Conservation (phyloP, 768 basidiomycete species). For the Amanita polypyramis region DNA sequence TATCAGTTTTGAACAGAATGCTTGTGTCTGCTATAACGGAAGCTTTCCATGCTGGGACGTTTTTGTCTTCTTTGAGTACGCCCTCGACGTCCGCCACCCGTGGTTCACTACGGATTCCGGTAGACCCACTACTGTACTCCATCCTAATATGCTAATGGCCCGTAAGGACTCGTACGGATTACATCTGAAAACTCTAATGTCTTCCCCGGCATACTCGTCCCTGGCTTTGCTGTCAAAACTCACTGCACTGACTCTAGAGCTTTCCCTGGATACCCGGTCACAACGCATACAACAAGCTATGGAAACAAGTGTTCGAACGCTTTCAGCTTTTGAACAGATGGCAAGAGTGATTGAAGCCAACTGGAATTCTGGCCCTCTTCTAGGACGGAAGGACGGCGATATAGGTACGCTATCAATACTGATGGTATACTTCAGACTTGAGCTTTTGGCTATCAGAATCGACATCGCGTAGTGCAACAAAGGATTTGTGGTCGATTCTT, state of each 20-base stretch:
- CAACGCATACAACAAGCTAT: constrained; percentile 20
- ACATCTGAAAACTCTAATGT: constrained; percentile 17
- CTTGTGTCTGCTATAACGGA: constrained; percentile 37
- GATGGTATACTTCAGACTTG: neutral
- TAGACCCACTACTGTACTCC: constrained; percentile 1
- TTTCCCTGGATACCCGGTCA: constrained; percentile 25
- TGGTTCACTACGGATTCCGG: constrained; percentile 22
- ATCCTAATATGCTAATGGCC: neutral
- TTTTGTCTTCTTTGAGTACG: constrained; percentile 25
- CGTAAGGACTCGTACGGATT: constrained; percentile 16
- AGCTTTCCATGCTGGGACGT: constrained; percentile 47
- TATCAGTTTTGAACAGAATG: constrained; percentile 28
- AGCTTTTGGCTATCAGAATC: constrained; percentile 21
- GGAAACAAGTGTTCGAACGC: constrained; percentile 18
- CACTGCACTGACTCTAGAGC: constrained; percentile 22
- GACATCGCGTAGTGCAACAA: constrained; percentile 32
- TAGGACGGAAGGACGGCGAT: constrained; percentile 21
- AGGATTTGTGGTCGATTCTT: constrained; percentile 54
- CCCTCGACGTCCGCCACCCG: constrained; percentile 10
- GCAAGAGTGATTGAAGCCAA: constrained; percentile 34
- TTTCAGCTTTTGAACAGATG: constrained; percentile 24
- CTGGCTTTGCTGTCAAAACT: constrained; percentile 23
- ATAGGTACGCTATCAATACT: constrained; percentile 17
- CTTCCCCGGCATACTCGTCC: constrained; percentile 12
- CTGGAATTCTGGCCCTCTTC: constrained; percentile 34